Percentiles rank a stretch among this genome's conserved stretches.
Evolutionary conservation across 2,329 filamentous ascomycete species (phyloP).

Genomic region (Aspergillus sp.): DNA sequence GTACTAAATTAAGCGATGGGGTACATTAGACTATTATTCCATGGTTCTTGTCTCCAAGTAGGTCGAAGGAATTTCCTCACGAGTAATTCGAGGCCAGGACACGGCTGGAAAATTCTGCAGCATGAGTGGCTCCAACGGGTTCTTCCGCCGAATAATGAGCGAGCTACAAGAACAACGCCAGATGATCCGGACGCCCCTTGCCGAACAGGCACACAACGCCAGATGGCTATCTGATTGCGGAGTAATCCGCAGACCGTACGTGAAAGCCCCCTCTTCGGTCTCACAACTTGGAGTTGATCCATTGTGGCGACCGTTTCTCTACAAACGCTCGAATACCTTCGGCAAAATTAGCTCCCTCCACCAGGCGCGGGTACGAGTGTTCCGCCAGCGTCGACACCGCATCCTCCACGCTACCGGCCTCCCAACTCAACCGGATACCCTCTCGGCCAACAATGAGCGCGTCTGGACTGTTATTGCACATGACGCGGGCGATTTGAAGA

Average conservation of each 20-base stretch:
- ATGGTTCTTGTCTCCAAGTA: not conserved
- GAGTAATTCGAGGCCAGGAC: not conserved
- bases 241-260: not conserved
- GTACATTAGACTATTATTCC: not conserved
- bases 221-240: not conserved
- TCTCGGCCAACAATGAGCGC: constrained; percentile 69
- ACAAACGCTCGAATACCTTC: constrained; percentile 75
- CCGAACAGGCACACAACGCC: not conserved
- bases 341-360: constrained; percentile 68
- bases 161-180: not conserved
- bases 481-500: constrained; percentile 59
- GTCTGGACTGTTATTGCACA: constrained; percentile 70
- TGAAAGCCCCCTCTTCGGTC: too few relatives aligned
- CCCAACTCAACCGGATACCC: constrained; percentile 71
- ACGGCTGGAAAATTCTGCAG: not conserved
- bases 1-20: not conserved
- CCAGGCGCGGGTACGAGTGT: constrained; percentile 61
- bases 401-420: constrained; percentile 64
- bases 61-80: not conserved
- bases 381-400: constrained; percentile 60
- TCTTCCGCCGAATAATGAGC: not conserved
- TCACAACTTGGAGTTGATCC: constrained; percentile 48
- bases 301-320: constrained; percentile 68
- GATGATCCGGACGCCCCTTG: not conserved
- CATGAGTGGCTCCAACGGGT: not conserved